A percentile compares a stretch with the other conserved stretches of the same genome.
Conservation (phyloP, 2,329 filamentous ascomycete genomes). For the Claviceps arundinis region DNA sequence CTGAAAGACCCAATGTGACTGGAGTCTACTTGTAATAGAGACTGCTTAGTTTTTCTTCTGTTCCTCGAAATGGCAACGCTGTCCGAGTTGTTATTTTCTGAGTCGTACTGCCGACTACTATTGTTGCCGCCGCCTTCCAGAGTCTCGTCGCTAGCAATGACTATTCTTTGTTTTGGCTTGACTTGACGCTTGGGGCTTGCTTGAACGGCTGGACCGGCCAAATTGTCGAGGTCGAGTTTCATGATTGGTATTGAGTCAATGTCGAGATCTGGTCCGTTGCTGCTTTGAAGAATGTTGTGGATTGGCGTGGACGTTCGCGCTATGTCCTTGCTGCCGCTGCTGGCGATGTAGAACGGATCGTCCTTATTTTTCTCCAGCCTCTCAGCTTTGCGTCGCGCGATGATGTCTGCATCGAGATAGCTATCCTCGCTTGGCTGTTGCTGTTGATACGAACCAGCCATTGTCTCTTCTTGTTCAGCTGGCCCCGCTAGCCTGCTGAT, state of each 20-base stretch:
- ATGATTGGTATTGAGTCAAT: slow-evolving; percentile 95
- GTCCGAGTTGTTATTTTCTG: slow-evolving; percentile 35
- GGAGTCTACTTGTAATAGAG: slow-evolving; percentile 74
- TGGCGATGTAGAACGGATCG: slow-evolving; percentile 85
- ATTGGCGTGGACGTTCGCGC: slow-evolving; percentile 62
- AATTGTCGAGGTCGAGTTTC: slow-evolving; percentile 64
- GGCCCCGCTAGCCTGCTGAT: slow-evolving; percentile 39
- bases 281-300: slow-evolving; percentile 58
- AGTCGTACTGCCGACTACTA: slow-evolving; percentile 32
- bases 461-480: slow-evolving; percentile 27
- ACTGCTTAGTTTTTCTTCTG: slow-evolving; percentile 43
- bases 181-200: slow-evolving; percentile 20
- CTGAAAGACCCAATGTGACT: slow-evolving; percentile 63
- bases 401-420: slow-evolving; percentile 58
- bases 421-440: slow-evolving; percentile 48
- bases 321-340: slow-evolving; percentile 21
- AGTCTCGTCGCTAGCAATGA: slow-evolving; percentile 63
- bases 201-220: slow-evolving; percentile 18
- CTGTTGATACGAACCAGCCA: slow-evolving; percentile 43
- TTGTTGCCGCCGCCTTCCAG: slow-evolving; percentile 37
- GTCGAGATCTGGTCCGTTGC: slow-evolving; percentile 69
- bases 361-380: slow-evolving; percentile 73
- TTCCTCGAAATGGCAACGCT: slow-evolving; percentile 32
- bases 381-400: slow-evolving; percentile 63
- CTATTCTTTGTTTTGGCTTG: slow-evolving; percentile 44